These are phyloP conservation scores for Coccomyxa subellipsoidea DNA, from an alignment of 163 green algal genomes.

Conservation along the genomic window DNA sequence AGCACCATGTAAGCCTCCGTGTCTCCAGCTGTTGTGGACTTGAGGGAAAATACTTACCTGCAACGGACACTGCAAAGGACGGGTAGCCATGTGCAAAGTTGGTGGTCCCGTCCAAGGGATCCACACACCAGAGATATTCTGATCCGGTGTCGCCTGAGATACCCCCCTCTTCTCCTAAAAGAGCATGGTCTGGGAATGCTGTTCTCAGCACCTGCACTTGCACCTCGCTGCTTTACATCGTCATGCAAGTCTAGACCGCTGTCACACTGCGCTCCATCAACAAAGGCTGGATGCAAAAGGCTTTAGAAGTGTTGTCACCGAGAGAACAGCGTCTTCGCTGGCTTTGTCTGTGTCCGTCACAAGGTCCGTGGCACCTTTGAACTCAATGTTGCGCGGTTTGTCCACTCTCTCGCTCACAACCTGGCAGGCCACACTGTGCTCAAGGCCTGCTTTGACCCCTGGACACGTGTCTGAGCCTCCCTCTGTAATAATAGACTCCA, in stretches of 20 bases:
- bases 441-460: no score
- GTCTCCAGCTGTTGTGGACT: no score
- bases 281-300: not conserved
- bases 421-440: slow-evolving; percentile 26
- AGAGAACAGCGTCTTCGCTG: slow-evolving; percentile 57
- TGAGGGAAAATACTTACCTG: no score
- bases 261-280: not conserved
- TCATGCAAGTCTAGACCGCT: not conserved
- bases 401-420: slow-evolving; percentile 63
- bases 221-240: not conserved
- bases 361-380: slow-evolving; percentile 71
- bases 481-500: no score
- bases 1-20: no score
- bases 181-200: slow-evolving; percentile 60
- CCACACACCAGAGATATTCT: slow-evolving; percentile 83
- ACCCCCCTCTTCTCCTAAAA: slow-evolving; percentile 89
- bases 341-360: slow-evolving; percentile 81
- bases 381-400: slow-evolving; percentile 65
- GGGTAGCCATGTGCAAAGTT: slow-evolving; percentile 91
- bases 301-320: not conserved
- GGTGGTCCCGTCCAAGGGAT: slow-evolving; percentile 90
- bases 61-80: slow-evolving; percentile 81
- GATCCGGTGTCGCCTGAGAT: slow-evolving; percentile 60
- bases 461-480: no score
- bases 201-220: slow-evolving; percentile 41